These are phyloP conservation scores for Podaxis sp. DNA, from an alignment of 768 basidiomycete species.

Conservation along the genomic window DNA sequence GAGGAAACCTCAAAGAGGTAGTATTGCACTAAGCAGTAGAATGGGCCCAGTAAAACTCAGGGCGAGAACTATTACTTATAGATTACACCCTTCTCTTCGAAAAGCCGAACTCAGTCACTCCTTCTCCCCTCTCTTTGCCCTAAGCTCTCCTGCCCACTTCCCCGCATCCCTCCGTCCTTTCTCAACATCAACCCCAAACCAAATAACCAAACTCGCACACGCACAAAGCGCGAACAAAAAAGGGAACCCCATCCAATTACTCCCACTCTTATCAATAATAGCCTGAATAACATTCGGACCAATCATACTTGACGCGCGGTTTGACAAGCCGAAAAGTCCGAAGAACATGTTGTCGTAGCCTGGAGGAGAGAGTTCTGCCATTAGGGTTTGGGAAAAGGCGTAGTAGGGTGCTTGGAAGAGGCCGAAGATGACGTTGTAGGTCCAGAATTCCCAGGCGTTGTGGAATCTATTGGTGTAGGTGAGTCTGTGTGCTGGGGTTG, in stretches of 20 bases:
- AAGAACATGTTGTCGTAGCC: conserved; percentile 91
- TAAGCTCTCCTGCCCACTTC: conserved; percentile 43
- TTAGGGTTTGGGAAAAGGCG: conserved; percentile 83
- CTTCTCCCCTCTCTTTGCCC: conserved; percentile 11
- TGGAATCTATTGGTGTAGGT: conserved; percentile 41
- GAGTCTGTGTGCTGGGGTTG: background rate
- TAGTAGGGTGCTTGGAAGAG: conserved; percentile 87
- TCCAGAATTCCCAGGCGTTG: conserved; percentile 87
- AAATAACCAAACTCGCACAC: conserved; percentile 66
- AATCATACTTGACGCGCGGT: conserved; percentile 82
- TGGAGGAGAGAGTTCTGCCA: conserved; percentile 84
- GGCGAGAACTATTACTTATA: too few species aligned
- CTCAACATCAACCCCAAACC: conserved; percentile 65
- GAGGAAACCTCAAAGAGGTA: too few species aligned
- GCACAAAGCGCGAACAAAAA: conserved; percentile 75
- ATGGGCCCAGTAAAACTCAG: too few species aligned
- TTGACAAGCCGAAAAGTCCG: conserved; percentile 80
- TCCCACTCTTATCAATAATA: conserved; percentile 66
- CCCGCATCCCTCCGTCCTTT: conserved; percentile 62
- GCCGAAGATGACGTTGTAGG: conserved; percentile 76
- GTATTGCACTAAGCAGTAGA: too few species aligned
- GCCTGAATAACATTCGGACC: conserved; percentile 84
- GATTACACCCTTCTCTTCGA: too few species aligned
- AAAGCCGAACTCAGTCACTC: background rate
- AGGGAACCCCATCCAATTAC: conserved; percentile 83